These are phyloP conservation scores for Pseudoneurospora amorphoporcata DNA, from an alignment of 495 filamentous ascomycete species.

Conservation along the genomic window DNA sequence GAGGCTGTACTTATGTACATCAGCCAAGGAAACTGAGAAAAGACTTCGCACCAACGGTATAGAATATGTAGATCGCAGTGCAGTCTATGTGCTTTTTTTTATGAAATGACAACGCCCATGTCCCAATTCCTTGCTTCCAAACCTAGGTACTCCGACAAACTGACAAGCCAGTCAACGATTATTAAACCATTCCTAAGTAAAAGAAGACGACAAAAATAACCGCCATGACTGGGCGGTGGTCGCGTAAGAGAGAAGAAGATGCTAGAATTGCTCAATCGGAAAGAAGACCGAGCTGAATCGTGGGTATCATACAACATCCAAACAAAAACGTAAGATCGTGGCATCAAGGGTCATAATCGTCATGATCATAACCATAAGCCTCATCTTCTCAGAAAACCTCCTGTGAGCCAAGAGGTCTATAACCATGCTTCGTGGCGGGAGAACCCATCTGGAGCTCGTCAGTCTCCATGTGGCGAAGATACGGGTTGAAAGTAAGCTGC, in stretches of 20 bases:
- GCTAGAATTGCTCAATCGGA: neutral
- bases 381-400: neutral
- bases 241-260: neutral
- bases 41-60: neutral
- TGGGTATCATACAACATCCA: neutral
- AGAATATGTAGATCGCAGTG: neutral
- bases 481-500: neutral
- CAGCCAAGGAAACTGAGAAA: neutral
- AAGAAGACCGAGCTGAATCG: neutral
- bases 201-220: neutral
- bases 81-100: neutral
- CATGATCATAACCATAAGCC: neutral
- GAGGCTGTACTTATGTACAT: neutral
- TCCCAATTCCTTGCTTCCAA: neutral
- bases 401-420: constrained; percentile 1
- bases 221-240: neutral
- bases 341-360: neutral
- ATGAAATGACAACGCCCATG: neutral
- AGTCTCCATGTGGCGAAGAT: neutral
- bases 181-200: neutral
- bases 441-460: constrained; percentile 4
- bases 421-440: neutral
- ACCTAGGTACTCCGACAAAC: neutral
- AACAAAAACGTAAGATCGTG: neutral
- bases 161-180: neutral